Evolutionary conservation across 768 basidiomycete species (phyloP).

Genomic region (Trametes punicea): DNA sequence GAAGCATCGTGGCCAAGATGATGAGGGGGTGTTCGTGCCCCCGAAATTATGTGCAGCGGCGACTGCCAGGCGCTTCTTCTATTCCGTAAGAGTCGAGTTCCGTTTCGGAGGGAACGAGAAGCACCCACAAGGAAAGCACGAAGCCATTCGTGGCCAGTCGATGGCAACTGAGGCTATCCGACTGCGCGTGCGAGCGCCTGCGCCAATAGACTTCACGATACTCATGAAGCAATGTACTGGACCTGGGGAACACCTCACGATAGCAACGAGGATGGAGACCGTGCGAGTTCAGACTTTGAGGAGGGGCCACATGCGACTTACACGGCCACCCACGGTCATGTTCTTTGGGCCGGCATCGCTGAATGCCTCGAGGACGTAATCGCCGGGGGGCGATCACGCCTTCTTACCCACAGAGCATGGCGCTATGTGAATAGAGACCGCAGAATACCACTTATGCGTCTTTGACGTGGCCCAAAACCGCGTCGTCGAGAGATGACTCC

Average conservation of each 20-base stretch:
- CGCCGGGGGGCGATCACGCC: too few relatives aligned
- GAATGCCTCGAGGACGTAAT: too few relatives aligned
- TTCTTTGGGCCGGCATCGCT: too few relatives aligned
- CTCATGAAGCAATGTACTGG: background rate
- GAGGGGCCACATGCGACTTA: too few relatives aligned
- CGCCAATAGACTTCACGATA: too few relatives aligned
- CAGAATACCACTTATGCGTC: too few relatives aligned
- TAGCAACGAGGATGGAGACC: background rate
- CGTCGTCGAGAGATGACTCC: too few relatives aligned
- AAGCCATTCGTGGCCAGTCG: background rate
- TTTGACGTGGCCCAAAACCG: too few relatives aligned
- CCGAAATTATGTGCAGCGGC: background rate
- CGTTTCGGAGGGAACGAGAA: conserved; percentile 4
- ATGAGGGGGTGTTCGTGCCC: background rate
- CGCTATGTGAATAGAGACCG: too few relatives aligned
- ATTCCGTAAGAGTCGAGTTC: background rate
- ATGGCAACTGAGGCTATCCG: too few relatives aligned
- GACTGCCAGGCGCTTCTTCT: conserved; percentile 5
- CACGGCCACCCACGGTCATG: background rate
- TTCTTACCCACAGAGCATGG: too few relatives aligned
- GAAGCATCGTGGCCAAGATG: conserved; percentile 2
- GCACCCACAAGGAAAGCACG: background rate
- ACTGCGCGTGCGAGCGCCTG: too few relatives aligned
- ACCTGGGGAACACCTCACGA: background rate
- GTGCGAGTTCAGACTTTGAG: background rate